Conservation (phyloP, 2,329 filamentous ascomycete genomes). For the Setomelanomma holmii region DNA sequence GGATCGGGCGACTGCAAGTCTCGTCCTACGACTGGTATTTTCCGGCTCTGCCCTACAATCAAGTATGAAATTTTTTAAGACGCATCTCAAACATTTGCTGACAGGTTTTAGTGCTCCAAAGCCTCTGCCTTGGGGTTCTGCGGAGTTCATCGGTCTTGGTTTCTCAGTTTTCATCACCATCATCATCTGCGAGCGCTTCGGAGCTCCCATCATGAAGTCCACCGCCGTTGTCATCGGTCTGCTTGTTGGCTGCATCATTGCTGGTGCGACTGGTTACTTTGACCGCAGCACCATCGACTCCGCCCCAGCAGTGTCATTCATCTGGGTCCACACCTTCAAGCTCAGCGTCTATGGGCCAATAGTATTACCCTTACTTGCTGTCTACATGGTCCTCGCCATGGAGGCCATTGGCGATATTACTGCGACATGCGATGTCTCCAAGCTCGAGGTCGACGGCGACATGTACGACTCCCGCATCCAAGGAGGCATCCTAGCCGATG, state of each 20-base stretch:
- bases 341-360: slow-evolving; percentile 75
- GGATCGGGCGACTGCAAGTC: slow-evolving; percentile 68
- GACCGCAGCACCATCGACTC: slow-evolving; percentile 73
- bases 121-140: slow-evolving; percentile 76
- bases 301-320: slow-evolving; percentile 75
- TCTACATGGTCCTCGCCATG: slow-evolving; percentile 74
- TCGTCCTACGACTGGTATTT: slow-evolving; percentile 59
- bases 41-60: slow-evolving; percentile 66
- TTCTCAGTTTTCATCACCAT: slow-evolving; percentile 83
- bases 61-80: no score
- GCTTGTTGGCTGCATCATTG: slow-evolving; percentile 78
- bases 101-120: no score
- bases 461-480: slow-evolving; percentile 80
- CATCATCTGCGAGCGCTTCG: slow-evolving; percentile 80
- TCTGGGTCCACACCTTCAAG: slow-evolving; percentile 81
- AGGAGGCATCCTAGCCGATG: slow-evolving; percentile 79
- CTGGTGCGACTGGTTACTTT: slow-evolving; percentile 79
- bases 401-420: slow-evolving; percentile 83
- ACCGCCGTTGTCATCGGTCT: slow-evolving; percentile 78
- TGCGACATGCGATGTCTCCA: slow-evolving; percentile 80
- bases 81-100: no score
- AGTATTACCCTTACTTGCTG: slow-evolving; percentile 71
- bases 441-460: slow-evolving; percentile 74
- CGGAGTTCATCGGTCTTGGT: slow-evolving; percentile 79
- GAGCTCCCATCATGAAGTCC: slow-evolving; percentile 84